Evolutionary conservation across 2,329 filamentous ascomycete species (phyloP).

Genomic region (Fusarium pseudograminearum): DNA sequence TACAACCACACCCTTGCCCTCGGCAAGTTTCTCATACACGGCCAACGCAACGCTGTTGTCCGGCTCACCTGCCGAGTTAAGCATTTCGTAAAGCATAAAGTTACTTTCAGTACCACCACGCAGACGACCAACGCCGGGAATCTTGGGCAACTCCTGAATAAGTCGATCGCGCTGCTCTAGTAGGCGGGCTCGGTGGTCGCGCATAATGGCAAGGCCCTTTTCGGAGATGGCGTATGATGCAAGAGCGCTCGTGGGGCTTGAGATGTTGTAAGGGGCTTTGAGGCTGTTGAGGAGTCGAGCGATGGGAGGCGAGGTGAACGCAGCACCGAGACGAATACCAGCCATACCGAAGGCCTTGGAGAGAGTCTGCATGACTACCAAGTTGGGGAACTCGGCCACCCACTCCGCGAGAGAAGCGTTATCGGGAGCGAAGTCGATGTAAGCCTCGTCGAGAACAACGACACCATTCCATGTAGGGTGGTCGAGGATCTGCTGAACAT

Average conservation of each 20-base stretch:
- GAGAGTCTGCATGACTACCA: conserved; percentile 98
- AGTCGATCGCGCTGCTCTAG: conserved; percentile 82
- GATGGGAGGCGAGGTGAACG: conserved; percentile 81
- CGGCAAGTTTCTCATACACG: conserved; percentile 87
- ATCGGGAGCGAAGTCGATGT: conserved; percentile 88
- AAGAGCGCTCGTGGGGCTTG: conserved; percentile 85
- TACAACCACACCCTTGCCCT: conserved; percentile 89
- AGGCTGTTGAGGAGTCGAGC: conserved; percentile 87
- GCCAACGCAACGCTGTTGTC: conserved; percentile 82
- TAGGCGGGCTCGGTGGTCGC: conserved; percentile 74
- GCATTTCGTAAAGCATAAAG: conserved; percentile 90
- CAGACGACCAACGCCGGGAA: conserved; percentile 83
- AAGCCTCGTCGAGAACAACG: conserved; percentile 94
- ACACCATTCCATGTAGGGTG: conserved; percentile 96
- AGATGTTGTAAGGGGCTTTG: conserved; percentile 97
- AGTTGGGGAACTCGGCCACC: conserved; percentile 92
- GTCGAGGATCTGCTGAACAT: conserved; percentile 78
- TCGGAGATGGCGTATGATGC: conserved; percentile 78
- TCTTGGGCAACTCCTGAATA: conserved; percentile 75
- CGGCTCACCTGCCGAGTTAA: conserved; percentile 77
- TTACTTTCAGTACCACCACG: conserved; percentile 86
- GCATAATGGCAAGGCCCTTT: conserved; percentile 79
- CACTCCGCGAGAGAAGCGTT: conserved; percentile 88
- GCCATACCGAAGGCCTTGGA: conserved; percentile 97
- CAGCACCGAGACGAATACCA: conserved; percentile 89